phyloP scores from a whole-genome alignment of 345 rosid genomes.

The Cardiospermum halicacabum region DNA sequence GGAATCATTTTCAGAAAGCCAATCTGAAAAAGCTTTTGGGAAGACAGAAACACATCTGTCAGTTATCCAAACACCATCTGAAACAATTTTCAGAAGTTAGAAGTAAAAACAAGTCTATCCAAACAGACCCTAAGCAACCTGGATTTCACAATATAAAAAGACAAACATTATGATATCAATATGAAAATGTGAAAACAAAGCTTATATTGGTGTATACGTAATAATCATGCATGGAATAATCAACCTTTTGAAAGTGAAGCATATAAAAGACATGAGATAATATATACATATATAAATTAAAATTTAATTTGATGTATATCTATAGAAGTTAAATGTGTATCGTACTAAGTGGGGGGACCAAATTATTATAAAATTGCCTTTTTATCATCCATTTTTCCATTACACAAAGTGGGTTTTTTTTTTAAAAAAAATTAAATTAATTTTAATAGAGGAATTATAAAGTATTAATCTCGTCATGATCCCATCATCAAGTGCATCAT shows the following conservation, averaged over 20 bases:
- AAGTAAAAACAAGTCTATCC: no score
- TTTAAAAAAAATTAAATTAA: no score
- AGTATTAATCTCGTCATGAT: slow-evolving; percentile 37
- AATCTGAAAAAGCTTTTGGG: no score
- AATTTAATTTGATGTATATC: slow-evolving; percentile 27
- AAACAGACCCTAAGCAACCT: no score
- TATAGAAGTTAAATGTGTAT: slow-evolving; percentile 9
- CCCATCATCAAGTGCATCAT: slow-evolving; percentile 44
- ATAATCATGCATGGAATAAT: slow-evolving; percentile 51
- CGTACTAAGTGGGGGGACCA: slow-evolving; percentile 25
- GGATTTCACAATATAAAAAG: no score
- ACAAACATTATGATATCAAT: no score
- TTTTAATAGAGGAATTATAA: slow-evolving; percentile 14
- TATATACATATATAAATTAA: no score
- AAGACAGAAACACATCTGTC: no score
- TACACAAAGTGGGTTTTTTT: slow-evolving; percentile 16
- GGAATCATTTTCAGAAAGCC: no score
- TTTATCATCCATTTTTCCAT: slow-evolving; percentile 22
- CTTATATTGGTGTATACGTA: slow-evolving; percentile 47
- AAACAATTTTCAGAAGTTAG: no score
- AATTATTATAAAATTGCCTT: slow-evolving; percentile 7
- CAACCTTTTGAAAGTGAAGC: slow-evolving; percentile 21
- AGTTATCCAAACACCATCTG: no score
- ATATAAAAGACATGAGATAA: slow-evolving; percentile 5
- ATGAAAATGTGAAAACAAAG: slow-evolving; percentile 8